Evolutionary conservation across 345 rosid genomes (phyloP).

Genomic region (Cardamine chenopodiifolia): DNA sequence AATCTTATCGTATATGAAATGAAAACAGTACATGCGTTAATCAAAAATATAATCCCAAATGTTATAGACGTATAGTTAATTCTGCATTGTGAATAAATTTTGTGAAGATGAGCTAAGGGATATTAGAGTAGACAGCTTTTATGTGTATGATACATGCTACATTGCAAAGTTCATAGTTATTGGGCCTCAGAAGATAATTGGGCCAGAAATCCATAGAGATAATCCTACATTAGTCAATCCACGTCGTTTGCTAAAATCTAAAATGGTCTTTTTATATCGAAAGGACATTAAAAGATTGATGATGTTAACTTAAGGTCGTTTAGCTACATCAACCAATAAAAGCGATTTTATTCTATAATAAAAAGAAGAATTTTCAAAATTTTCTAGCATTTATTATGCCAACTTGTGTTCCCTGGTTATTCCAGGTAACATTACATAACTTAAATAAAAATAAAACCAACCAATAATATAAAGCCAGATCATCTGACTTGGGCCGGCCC

Average conservation of each 20-base stretch:
- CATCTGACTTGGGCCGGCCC: slow-evolving; percentile 44
- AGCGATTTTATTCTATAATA: slow-evolving; percentile 7
- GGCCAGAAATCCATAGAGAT: background rate
- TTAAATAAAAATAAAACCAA: background rate
- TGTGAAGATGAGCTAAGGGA: background rate
- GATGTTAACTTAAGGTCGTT: slow-evolving; percentile 22
- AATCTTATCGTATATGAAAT: background rate
- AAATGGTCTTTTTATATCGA: background rate
- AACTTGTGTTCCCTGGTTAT: slow-evolving; percentile 15
- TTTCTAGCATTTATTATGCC: background rate
- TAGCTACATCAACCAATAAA: slow-evolving; percentile 22
- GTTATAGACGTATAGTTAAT: background rate
- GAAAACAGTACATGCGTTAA: background rate
- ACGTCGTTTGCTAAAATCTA: background rate
- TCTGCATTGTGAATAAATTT: background rate
- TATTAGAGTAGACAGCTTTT: background rate
- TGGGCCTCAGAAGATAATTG: slow-evolving; percentile 11
- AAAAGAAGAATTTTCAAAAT: slow-evolving; percentile 11
- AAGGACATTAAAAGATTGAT: slow-evolving; percentile 17
- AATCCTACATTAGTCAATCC: background rate
- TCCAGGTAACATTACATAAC: slow-evolving; percentile 19
- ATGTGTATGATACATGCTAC: background rate
- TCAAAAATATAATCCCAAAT: background rate
- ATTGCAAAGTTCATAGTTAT: background rate
- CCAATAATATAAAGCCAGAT: background rate